Evolutionary conservation across 2,329 filamentous ascomycete species (phyloP).

Genomic region (Salinomyces thailandicus): DNA sequence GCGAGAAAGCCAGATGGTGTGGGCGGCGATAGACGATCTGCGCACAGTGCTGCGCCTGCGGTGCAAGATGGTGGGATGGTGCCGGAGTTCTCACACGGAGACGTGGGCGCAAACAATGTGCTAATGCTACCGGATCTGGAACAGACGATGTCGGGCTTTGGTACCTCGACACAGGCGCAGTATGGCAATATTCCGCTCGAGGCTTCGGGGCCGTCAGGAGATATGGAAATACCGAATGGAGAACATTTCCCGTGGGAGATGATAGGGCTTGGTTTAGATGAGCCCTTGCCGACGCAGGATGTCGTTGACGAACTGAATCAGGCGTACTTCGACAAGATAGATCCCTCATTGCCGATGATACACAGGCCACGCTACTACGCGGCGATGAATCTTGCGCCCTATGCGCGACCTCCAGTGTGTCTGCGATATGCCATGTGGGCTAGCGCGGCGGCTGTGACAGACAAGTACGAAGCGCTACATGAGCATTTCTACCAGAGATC

Average conservation of each 20-base stretch:
- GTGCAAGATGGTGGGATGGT: slow-evolving; percentile 1
- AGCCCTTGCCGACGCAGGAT: slow-evolving; percentile 66
- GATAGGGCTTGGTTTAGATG: slow-evolving; percentile 69
- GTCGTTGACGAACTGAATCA: slow-evolving; percentile 79
- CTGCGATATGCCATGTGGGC: slow-evolving; percentile 94
- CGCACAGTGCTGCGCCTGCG: background rate
- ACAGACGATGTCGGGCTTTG: slow-evolving; percentile 1
- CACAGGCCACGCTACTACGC: slow-evolving; percentile 80
- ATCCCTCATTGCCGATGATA: slow-evolving; percentile 77
- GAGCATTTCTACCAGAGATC: slow-evolving; percentile 84
- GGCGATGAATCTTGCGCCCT: slow-evolving; percentile 79
- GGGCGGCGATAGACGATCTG: background rate
- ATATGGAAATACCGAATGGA: slow-evolving; percentile 10
- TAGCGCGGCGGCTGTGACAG: slow-evolving; percentile 72
- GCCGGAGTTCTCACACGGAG: slow-evolving; percentile 14
- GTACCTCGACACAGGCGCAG: slow-evolving; percentile 5
- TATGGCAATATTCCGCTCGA: slow-evolving; percentile 5
- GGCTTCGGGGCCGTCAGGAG: slow-evolving; percentile 5
- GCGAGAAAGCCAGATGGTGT: slow-evolving; percentile 6
- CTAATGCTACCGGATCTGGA: slow-evolving; percentile 7
- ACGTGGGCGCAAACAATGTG: slow-evolving; percentile 6
- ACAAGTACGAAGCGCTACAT: slow-evolving; percentile 69
- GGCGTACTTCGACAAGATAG: slow-evolving; percentile 83
- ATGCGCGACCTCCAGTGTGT: slow-evolving; percentile 74
- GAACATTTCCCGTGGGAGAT: slow-evolving; percentile 68